Evolutionary conservation across 805 yeast species (phyloP), one percentile per base, ranked within the genome.

Genomic region (Spathaspora sp.): DNA sequence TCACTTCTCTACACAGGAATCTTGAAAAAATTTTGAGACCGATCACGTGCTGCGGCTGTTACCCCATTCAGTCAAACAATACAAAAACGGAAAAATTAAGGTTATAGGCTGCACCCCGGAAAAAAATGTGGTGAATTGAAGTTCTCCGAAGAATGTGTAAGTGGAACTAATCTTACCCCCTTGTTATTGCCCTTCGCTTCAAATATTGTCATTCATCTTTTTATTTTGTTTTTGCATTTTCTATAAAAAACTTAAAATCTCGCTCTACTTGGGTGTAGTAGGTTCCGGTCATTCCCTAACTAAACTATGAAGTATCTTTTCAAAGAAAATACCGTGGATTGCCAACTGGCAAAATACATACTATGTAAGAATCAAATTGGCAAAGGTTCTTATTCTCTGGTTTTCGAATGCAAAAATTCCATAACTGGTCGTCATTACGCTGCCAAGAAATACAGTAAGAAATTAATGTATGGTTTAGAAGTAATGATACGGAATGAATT

Each of bases 401-500:
- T 81, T 12, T 75, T 70, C 55, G 81, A 77, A 55, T 79, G 84
- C 56, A 75, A 72, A 60, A 72, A 73, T 52, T 63, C 62, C 4
- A 55, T 59, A 28, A 76, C 80, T 1, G 69, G 71, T 8, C 65
- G 62, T 32, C 70, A 72, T 55, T 81, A 76, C 61, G 86, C 87
- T 2, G 81, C 81, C 49, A 82, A 82, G 57, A 66, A 76, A 56
- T 81, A 80, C 62, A 67, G 64, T 57, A 82, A 82, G 57, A 64
- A 68, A 44, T 69, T 78, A 42, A 72, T 82, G 65, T 72, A 74
- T 47, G 86, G 85, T 5, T 65, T 81, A 29, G 86, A 82, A 61
- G 55, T 59, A 46, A 57, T 66, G 68, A 72, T 87, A 17, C 82
- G 81, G 51, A 80, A 85, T 56, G 93, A 86, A 64, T 80, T 86